A percentile compares a stretch with the other conserved stretches of the same genome.
Evolutionary conservation across 257 asterid genomes (phyloP).

Genomic region (Nicotiana benthamiana): DNA sequence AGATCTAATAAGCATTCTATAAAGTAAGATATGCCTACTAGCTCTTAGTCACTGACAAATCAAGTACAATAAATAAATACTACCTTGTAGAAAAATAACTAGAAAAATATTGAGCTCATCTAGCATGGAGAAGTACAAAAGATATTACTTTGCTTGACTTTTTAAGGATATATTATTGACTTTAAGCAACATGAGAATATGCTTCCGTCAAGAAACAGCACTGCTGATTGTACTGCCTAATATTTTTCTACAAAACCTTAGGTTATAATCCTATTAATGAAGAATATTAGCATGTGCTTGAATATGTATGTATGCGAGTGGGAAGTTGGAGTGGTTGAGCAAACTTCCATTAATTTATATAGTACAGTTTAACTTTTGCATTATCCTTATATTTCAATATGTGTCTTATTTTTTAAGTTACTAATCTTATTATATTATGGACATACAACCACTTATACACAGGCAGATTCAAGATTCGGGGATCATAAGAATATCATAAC

Average conservation of each 20-base stretch:
- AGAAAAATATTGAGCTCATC: neutral
- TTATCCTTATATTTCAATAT: neutral
- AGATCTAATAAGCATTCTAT: neutral
- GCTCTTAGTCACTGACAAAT: neutral
- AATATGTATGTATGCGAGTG: too few relatives aligned
- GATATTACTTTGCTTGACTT: neutral
- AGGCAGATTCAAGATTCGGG: too few relatives aligned
- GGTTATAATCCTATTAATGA: neutral
- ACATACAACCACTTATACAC: too few relatives aligned
- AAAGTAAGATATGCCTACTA: neutral
- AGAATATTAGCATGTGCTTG: neutral
- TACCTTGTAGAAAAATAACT: neutral
- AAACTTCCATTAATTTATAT: too few relatives aligned
- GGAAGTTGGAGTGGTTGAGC: too few relatives aligned
- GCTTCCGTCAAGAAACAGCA: neutral
- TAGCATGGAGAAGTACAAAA: neutral
- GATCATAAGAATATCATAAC: too few relatives aligned
- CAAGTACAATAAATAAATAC: neutral
- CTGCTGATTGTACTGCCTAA: neutral
- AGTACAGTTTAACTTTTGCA: neutral
- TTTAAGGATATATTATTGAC: neutral
- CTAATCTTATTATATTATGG: too few relatives aligned
- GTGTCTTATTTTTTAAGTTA: neutral
- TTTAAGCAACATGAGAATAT: neutral
- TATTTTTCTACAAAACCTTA: neutral